Evolutionary conservation across 2,329 filamentous ascomycete genomes (phyloP).

Genomic region (Mariannaea sp.): DNA sequence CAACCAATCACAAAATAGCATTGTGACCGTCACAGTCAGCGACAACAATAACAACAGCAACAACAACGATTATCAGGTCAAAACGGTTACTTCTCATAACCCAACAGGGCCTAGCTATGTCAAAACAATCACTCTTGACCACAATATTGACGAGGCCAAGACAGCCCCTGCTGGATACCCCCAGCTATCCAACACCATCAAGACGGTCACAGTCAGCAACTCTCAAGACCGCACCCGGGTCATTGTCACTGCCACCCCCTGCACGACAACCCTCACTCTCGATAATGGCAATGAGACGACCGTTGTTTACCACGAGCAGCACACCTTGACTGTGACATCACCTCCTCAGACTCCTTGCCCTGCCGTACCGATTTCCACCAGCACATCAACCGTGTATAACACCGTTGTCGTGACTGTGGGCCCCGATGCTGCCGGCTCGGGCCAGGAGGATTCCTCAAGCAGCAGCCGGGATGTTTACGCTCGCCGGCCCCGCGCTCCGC

Average conservation of each 20-base stretch:
- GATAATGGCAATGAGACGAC: slow-evolving; percentile 28
- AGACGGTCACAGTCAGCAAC: slow-evolving; percentile 23
- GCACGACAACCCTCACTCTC: slow-evolving; percentile 26
- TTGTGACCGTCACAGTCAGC: slow-evolving; percentile 5
- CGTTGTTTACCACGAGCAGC: slow-evolving; percentile 22
- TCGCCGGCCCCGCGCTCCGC: slow-evolving; percentile 22
- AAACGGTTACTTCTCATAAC: neutral
- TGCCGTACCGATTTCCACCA: slow-evolving; percentile 35
- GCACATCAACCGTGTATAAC: slow-evolving; percentile 44
- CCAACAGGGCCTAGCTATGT: neutral
- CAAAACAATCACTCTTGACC: neutral
- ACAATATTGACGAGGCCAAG: neutral
- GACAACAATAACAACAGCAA: neutral
- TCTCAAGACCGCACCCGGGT: slow-evolving; percentile 21
- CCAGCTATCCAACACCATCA: neutral
- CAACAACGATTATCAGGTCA: neutral
- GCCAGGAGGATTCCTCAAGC: slow-evolving; percentile 10
- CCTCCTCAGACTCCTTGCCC: slow-evolving; percentile 33
- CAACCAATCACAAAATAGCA: neutral
- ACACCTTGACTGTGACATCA: slow-evolving; percentile 33
- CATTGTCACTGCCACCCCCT: slow-evolving; percentile 26
- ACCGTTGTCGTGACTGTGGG: slow-evolving; percentile 43
- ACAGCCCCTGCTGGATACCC: neutral
- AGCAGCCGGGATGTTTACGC: slow-evolving; percentile 5
- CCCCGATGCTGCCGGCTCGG: slow-evolving; percentile 2